Base-by-base conservation (phyloP, 2,329 filamentous ascomycete species). In the Lasiodiplodia gonubiensis region DNA sequence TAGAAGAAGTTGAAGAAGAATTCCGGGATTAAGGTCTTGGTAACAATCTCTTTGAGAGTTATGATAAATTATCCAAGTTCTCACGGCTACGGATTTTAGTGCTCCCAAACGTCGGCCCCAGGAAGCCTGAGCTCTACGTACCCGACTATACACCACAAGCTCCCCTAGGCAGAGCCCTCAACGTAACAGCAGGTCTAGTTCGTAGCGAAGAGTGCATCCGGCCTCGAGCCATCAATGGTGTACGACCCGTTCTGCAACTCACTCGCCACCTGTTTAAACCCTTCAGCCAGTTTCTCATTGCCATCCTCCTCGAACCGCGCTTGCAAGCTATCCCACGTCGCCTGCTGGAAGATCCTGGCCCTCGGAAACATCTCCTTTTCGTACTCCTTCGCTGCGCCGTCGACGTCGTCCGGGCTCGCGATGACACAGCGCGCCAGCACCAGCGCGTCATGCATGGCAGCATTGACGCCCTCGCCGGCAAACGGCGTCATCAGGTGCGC, bases 401-500 rank as follows among this genome's bases (percentile, higher is more conserved):
- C 75, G 6, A 81, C 70, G 18, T 42, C 57, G 11, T 64, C 59
- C 14, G 59, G n/a, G 23, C n/a, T 16, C 18, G 25, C 33, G 3
- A 60, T 21, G 14, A 61, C 46, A 2, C n/a, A 30, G 10, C 48
- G 16, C 0, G 82, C 83, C 23, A 89, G 78, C 25, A 81, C 74
- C 69, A 84, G 73, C 10, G 86, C 82, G 73, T 89, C 87, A 52
- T 82, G 79, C 73, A 90, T 81, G 1, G 81, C 86, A 21, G 83
- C 77, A 71, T 89, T 89, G 37, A 88, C 86, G 1, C 87, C 87
- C 67, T 87, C 86, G 4, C 87, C 87, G 0, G 84, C 84, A 69
- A 84, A 86, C 0, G 85, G 85, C 0, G 83, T 82, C 85, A 88
- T 87, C 21, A 88, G 71, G 74, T 89, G 86, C 7, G 87, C 87